Evolutionary conservation across 1,139 yeast genomes (phyloP), one percentile per base, ranked within the genome.

Genomic region (Debaryomyces udenii): DNA sequence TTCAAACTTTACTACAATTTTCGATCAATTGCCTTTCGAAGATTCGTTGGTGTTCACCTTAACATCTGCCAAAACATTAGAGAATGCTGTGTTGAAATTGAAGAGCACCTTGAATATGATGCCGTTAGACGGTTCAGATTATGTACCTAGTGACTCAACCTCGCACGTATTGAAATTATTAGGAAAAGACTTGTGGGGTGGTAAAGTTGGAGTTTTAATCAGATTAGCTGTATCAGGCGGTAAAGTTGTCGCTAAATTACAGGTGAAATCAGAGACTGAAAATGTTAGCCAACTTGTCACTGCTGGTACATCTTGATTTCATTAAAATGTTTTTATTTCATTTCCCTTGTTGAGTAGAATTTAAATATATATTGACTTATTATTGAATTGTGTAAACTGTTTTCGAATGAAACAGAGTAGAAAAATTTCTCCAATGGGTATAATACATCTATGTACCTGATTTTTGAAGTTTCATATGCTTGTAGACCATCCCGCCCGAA

Each of bases 61-160:
- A 27, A 48, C 76, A 29, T 65, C 69, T 9, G 61, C 55, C 27
- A 58, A 57, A 32, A 58, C 60, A 27, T 61, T 73, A 43, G 76
- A 68, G 35, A 59, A 53, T 37, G 76, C 75, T 2, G 68, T 68
- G 5, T 51, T 51, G 45, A 65, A 70, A 50, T 83, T 89, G 60
- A 74, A 72, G 46, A 64, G 70, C 35, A 80, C 77, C 37, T 83
- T 90, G 44, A 86, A 79, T 68, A 78, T 86, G 81, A 78, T 86
- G 71, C 84, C 97, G 23, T 71, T 89, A 56, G 96, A 87, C 53
- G 88, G 89, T 27, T 73, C 86, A 11, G 96, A 87, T 51, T 70
- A 70, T 47, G 87, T 86, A 14, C 73, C 81, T 36, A 69, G 74
- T 39, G 84, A 78, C 52, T 70, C 84, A 7, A 74, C 83, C 27